phyloP scores from a whole-genome alignment of 352 stramenopile species.

The Halophytophthora polymorphica region DNA sequence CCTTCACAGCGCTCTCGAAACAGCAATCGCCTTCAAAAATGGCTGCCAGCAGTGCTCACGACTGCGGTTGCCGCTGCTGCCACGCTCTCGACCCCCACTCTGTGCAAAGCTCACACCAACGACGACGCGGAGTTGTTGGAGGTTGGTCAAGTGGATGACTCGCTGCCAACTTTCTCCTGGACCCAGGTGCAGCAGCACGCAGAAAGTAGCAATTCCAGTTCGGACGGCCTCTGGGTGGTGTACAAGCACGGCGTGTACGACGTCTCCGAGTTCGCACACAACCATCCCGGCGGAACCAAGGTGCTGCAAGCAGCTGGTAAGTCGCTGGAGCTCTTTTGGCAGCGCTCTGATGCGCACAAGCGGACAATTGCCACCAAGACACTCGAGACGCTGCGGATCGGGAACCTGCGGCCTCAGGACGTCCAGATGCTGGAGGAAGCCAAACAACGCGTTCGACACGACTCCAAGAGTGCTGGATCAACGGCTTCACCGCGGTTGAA shows the following conservation, averaged over 20 bases:
- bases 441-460: background rate
- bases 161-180: constrained; percentile 19
- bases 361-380: constrained; percentile 3
- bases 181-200: constrained; percentile 13
- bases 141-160: constrained; percentile 2
- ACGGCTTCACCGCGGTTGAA: constrained; percentile 1
- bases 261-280: constrained; percentile 13
- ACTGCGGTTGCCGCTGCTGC: constrained; percentile 2
- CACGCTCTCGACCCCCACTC: background rate
- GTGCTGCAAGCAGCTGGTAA: constrained; percentile 18
- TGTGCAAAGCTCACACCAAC: background rate
- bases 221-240: constrained; percentile 6
- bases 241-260: constrained; percentile 26
- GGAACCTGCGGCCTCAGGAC: constrained; percentile 18
- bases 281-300: constrained; percentile 14
- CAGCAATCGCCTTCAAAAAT: too few relatives aligned
- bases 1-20: background rate
- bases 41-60: too few relatives aligned
- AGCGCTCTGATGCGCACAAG: constrained; percentile 17
- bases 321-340: constrained; percentile 22
- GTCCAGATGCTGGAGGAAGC: constrained; percentile 11
- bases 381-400: constrained; percentile 16
- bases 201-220: background rate
- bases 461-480: background rate
- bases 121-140: background rate